phyloP scores from a whole-genome alignment of 768 basidiomycete species.

The Daedaleopsis nitida region DNA sequence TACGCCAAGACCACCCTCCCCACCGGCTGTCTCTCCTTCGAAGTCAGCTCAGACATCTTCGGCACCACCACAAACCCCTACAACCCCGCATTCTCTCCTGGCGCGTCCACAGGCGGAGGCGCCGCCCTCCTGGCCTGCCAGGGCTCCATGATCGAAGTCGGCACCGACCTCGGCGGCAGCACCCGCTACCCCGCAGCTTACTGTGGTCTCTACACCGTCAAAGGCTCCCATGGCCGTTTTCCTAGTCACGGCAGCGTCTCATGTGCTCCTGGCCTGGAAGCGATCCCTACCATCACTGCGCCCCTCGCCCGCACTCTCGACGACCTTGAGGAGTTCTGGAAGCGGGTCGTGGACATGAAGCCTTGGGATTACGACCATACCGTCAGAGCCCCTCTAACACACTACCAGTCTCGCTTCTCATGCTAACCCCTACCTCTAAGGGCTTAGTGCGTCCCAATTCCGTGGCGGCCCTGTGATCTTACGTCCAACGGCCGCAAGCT shows the following conservation, averaged over 20 bases:
- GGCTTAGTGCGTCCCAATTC: conserved; percentile 42
- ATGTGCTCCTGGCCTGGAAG: conserved; percentile 41
- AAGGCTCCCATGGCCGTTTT: conserved; percentile 41
- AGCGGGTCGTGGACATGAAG: conserved; percentile 40
- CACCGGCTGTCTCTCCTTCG: conserved; percentile 42
- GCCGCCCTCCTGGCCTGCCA: conserved; percentile 48
- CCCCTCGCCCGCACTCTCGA: conserved; percentile 46
- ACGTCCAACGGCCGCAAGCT: conserved; percentile 32
- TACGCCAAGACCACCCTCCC: conserved; percentile 48
- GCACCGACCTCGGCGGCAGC: conserved; percentile 53
- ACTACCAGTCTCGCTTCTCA: too few relatives aligned
- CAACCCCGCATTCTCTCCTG: conserved; percentile 41
- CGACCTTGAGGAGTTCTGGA: conserved; percentile 46
- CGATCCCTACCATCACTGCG: conserved; percentile 37
- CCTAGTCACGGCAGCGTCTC: conserved; percentile 35
- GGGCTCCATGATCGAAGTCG: conserved; percentile 47
- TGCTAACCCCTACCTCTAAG: background rate
- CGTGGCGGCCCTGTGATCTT: conserved; percentile 43
- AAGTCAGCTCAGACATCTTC: conserved; percentile 46
- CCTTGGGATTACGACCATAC: conserved; percentile 48
- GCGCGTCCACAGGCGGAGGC: conserved; percentile 56
- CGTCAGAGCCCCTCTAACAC: conserved; percentile 28
- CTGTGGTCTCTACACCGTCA: conserved; percentile 48
- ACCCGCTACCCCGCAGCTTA: conserved; percentile 50
- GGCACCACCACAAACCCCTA: conserved; percentile 52